Evolutionary conservation across 495 filamentous ascomycete species (phyloP).

Genomic region (Aspergillus egyptiacus): DNA sequence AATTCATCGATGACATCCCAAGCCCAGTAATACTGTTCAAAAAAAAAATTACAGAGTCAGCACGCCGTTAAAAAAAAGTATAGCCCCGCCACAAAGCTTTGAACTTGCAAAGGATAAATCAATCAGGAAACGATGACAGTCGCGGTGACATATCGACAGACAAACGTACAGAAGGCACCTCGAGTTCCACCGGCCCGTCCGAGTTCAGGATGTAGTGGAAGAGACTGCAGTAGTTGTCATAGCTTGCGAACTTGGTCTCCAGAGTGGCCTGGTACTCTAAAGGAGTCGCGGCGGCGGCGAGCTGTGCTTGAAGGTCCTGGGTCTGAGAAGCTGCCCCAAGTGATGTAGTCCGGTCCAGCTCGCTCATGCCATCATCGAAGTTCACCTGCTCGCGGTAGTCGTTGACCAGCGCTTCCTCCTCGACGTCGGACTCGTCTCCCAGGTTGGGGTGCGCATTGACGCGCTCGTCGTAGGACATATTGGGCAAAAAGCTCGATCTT

Average conservation of each 20-base stretch:
- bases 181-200: slow-evolving; percentile 92
- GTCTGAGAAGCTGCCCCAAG: slow-evolving; percentile 43
- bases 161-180: slow-evolving; percentile 80
- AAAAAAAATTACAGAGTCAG: slow-evolving; percentile 11
- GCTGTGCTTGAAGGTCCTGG: slow-evolving; percentile 84
- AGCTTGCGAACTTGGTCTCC: slow-evolving; percentile 94
- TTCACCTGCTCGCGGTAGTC: slow-evolving; percentile 94
- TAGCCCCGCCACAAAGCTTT: slow-evolving; percentile 9
- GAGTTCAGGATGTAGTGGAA: slow-evolving; percentile 99
- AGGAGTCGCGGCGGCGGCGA: slow-evolving; percentile 84
- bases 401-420: slow-evolving; percentile 89
- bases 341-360: slow-evolving; percentile 60
- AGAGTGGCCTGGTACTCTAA: slow-evolving; percentile 91
- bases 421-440: slow-evolving; percentile 81
- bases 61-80: neutral
- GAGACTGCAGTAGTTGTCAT: slow-evolving; percentile 97
- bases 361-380: slow-evolving; percentile 78
- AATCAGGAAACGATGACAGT: neutral
- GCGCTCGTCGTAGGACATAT: slow-evolving; percentile 49
- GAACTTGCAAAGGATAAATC: too few relatives aligned
- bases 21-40: slow-evolving; percentile 88
- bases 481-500: slow-evolving; percentile 18
- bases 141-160: neutral
- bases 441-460: slow-evolving; percentile 46
- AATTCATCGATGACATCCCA: slow-evolving; percentile 99